Conservation (phyloP, 176 grass and related monocot genomes). For the Aegilops speltoides region DNA sequence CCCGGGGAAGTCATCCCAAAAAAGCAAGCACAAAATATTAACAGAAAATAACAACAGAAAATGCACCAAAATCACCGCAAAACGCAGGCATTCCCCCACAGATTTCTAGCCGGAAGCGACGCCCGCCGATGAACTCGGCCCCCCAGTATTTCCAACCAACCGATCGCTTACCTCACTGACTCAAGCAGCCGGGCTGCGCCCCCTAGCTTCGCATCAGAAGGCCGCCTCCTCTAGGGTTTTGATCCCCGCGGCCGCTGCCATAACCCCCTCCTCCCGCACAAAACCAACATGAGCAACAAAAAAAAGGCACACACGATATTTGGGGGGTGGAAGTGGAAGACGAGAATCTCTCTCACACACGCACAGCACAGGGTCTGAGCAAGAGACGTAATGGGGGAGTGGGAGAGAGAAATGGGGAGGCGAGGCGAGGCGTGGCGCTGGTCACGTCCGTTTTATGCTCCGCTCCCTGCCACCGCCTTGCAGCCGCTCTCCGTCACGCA, state of each 20-base stretch:
- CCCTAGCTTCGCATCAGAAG: not conserved
- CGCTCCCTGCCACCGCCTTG: not conserved
- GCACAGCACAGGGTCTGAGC: not conserved
- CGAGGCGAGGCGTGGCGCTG: not conserved
- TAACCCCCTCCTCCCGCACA: slow-evolving; percentile 4
- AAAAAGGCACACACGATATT: not conserved
- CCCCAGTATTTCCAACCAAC: not conserved
- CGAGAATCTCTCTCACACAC: not conserved
- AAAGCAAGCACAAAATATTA: not conserved
- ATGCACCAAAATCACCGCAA: not conserved
- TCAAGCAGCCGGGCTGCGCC: slow-evolving; percentile 13
- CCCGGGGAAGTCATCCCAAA: not conserved
- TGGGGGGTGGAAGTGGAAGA: not conserved
- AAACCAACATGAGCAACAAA: not conserved
- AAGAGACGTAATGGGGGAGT: not conserved
- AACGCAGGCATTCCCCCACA: not conserved
- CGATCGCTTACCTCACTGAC: slow-evolving; percentile 24
- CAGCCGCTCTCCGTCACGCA: not conserved
- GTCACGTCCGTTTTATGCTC: slow-evolving; percentile 26
- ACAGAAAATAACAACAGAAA: not conserved
- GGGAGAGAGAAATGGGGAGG: not conserved
- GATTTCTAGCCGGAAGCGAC: not conserved
- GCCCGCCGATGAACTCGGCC: not conserved
- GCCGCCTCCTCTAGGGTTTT: not conserved
- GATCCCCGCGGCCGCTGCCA: not conserved